A percentile compares a stretch with the other conserved stretches of the same genome.
Evolutionary conservation across 176 grass and related monocot species (phyloP).

Genomic region (Otatea glauca): DNA sequence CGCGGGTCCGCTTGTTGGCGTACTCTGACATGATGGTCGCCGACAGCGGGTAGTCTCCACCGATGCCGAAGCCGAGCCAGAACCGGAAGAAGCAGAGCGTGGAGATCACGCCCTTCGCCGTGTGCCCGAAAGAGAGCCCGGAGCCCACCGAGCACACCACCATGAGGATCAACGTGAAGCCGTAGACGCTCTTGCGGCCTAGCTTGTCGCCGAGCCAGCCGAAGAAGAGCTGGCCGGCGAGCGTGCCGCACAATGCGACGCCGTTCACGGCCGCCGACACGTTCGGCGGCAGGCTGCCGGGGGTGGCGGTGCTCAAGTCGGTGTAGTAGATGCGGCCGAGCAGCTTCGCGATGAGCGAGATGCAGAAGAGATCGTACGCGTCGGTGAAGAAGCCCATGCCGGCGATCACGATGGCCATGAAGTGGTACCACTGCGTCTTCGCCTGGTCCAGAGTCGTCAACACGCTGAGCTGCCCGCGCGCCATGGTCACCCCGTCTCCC

Average conservation of each 20-base stretch:
- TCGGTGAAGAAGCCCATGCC: constrained; percentile 95
- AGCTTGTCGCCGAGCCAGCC: constrained; percentile 87
- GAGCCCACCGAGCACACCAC: constrained; percentile 62
- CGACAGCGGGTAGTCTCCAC: constrained; percentile 68
- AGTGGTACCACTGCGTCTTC: constrained; percentile 81
- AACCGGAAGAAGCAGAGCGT: constrained; percentile 85
- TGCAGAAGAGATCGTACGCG: constrained; percentile 78
- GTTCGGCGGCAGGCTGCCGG: constrained; percentile 67
- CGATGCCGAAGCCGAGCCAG: constrained; percentile 87
- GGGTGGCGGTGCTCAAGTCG: constrained; percentile 21
- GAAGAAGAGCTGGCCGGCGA: constrained; percentile 78
- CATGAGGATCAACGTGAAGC: constrained; percentile 79
- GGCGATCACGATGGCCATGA: constrained; percentile 78
- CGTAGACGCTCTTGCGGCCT: constrained; percentile 76
- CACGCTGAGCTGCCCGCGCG: constrained; percentile 65
- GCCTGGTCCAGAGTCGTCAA: constrained; percentile 63
- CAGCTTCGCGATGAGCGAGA: constrained; percentile 64
- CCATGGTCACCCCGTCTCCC: constrained; percentile 25
- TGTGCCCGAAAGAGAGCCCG: constrained; percentile 54
- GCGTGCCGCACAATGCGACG: constrained; percentile 76
- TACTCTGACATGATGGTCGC: constrained; percentile 84
- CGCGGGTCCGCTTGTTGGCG: constrained; percentile 77
- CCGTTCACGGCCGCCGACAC: constrained; percentile 66
- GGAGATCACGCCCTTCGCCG: constrained; percentile 47
- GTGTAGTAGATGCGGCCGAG: constrained; percentile 83